Percentiles rank a stretch among this genome's conserved stretches.
Conservation (phyloP, 129 eudicot genomes). For the Flaveria robusta region DNA sequence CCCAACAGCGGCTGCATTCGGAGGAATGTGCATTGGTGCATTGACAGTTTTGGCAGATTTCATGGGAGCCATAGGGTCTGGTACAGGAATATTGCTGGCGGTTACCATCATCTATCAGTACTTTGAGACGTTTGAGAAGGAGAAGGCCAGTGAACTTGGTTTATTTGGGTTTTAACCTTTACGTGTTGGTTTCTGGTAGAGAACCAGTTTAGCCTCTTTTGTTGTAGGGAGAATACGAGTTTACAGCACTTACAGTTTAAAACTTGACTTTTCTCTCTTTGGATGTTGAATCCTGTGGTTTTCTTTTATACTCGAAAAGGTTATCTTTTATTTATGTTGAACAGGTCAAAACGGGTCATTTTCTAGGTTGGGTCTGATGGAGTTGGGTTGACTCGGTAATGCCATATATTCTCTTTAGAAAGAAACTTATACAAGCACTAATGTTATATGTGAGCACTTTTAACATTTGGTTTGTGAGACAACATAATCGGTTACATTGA, state of each 20-base stretch:
- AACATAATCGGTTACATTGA: no score
- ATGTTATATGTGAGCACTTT: no score
- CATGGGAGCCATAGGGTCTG: slow-evolving; percentile 46
- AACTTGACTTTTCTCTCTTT: slow-evolving; percentile 16
- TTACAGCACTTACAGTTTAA: slow-evolving; percentile 10
- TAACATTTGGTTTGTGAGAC: no score
- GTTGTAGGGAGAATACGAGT: background rate
- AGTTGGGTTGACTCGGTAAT: background rate
- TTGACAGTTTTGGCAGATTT: slow-evolving; percentile 44
- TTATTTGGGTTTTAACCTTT: slow-evolving; percentile 37
- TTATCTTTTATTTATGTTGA: background rate
- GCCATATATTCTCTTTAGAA: no score
- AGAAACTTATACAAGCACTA: no score
- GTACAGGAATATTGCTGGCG: slow-evolving; percentile 41
- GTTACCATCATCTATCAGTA: slow-evolving; percentile 44
- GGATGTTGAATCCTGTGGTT: slow-evolving; percentile 6
- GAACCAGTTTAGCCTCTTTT: background rate
- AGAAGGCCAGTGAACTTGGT: slow-evolving; percentile 47
- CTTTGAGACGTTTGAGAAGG: slow-evolving; percentile 47
- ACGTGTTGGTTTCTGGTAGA: background rate
- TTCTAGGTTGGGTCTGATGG: background rate
- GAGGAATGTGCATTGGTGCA: slow-evolving; percentile 48
- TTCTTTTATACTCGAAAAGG: slow-evolving; percentile 9
- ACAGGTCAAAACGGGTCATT: background rate
- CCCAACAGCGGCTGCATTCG: slow-evolving; percentile 45